phyloP scores from a whole-genome alignment of 2,329 filamentous ascomycete genomes.

The Fusarium nelsonii region DNA sequence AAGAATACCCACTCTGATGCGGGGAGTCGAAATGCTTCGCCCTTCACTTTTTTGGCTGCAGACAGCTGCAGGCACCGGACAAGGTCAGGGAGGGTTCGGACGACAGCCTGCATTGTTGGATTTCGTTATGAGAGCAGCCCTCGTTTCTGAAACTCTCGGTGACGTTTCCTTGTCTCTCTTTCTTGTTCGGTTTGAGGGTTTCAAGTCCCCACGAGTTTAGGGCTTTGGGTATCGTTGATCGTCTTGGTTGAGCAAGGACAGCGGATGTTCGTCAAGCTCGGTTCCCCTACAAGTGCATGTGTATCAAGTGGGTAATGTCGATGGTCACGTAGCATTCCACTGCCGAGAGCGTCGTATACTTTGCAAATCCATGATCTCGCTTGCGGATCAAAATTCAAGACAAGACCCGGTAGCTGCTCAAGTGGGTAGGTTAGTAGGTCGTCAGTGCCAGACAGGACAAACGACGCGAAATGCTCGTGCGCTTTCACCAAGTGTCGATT shows the following conservation, averaged over 20 bases:
- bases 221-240: constrained; percentile 8
- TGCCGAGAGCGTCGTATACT: not conserved
- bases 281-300: not conserved
- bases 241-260: not conserved
- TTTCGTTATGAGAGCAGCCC: not conserved
- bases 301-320: constrained; percentile 4
- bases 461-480: not conserved
- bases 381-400: constrained; percentile 30
- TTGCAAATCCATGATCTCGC: constrained; percentile 32
- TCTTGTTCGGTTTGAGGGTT: not conserved
- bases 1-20: constrained; percentile 29
- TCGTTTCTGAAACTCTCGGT: not conserved
- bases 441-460: too few species aligned
- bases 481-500: constrained; percentile 1
- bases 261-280: not conserved
- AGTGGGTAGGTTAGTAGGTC: too few species aligned
- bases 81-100: constrained; percentile 11
- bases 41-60: not conserved
- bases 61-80: constrained; percentile 19
- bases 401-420: not conserved
- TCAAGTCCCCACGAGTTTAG: not conserved
- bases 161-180: not conserved
- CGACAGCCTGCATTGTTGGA: constrained; percentile 5
- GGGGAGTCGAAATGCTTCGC: constrained; percentile 34
- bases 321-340: constrained; percentile 17